Percentiles rank a stretch among this genome's conserved stretches.
Evolutionary conservation across 2,329 filamentous ascomycete genomes (phyloP).

Genomic region (Sarocladium oryzae): DNA sequence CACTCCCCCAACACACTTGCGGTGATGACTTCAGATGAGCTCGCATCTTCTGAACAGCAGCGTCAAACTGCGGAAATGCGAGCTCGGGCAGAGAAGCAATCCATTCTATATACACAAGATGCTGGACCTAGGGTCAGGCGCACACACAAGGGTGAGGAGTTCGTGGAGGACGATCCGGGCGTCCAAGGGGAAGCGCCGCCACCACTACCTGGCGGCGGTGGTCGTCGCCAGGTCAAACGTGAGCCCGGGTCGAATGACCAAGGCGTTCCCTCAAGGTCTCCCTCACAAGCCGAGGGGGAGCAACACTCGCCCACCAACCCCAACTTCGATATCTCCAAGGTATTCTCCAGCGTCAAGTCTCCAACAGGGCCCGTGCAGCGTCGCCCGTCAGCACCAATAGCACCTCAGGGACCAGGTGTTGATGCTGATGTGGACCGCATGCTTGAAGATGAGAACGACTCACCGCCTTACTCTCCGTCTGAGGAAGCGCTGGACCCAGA

Average conservation of each 20-base stretch:
- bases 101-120: conserved; percentile 72
- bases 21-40: conserved; percentile 83
- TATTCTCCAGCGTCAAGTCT: conserved; percentile 77
- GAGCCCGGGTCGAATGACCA: conserved; percentile 22
- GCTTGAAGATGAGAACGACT: conserved; percentile 73
- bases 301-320: conserved; percentile 48
- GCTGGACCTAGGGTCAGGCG: conserved; percentile 69
- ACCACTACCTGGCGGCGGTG: conserved; percentile 16
- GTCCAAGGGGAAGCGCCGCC: conserved; percentile 23
- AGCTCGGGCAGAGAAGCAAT: conserved; percentile 72
- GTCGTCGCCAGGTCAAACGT: conserved; percentile 25
- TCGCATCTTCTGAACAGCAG: conserved; percentile 87
- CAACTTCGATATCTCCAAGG: conserved; percentile 78
- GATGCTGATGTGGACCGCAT: conserved; percentile 89
- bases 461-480: conserved; percentile 75
- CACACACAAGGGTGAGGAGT: conserved; percentile 92
- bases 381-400: conserved; percentile 41
- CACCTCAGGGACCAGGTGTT: conserved; percentile 48
- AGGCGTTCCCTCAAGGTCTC: conserved; percentile 26
- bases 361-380: conserved; percentile 48
- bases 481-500: conserved; percentile 63
- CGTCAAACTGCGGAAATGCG: conserved; percentile 69
- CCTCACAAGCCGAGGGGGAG: conserved; percentile 36
- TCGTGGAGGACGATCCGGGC: conserved; percentile 67
- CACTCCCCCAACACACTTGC: conserved; percentile 71